Percentiles rank a stretch among this genome's conserved stretches.
These are phyloP conservation scores for Alnus rubra DNA, from an alignment of 306 rosid species.

Conservation along the genomic window DNA sequence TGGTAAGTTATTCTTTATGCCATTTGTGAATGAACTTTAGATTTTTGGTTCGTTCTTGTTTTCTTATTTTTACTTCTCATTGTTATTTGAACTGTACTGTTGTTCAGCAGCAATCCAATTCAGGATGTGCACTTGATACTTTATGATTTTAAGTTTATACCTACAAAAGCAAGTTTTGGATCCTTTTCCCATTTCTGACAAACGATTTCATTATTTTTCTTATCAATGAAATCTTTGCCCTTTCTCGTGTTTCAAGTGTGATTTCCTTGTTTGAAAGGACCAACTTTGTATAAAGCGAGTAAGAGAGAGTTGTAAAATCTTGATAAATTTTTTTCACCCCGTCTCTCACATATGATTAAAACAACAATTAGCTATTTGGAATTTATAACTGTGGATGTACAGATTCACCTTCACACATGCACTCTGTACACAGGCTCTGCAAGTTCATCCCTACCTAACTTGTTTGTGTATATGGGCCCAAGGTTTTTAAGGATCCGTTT, in stretches of 20 bases:
- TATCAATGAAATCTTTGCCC: neutral
- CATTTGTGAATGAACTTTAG: neutral
- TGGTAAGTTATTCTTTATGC: constrained; percentile 46
- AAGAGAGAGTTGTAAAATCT: neutral
- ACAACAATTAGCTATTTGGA: neutral
- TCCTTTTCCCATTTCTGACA: neutral
- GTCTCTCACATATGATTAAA: neutral
- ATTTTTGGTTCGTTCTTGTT: neutral
- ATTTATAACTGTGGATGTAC: neutral
- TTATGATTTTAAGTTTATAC: neutral
- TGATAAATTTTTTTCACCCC: neutral
- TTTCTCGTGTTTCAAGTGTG: neutral
- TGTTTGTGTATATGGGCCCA: neutral
- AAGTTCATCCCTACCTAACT: neutral
- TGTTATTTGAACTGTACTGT: neutral
- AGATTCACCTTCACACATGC: neutral
- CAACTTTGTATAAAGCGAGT: neutral
- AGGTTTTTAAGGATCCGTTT: neutral
- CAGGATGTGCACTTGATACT: neutral
- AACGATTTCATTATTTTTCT: neutral
- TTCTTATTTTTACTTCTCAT: neutral
- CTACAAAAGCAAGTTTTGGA: neutral
- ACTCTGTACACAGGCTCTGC: too few relatives aligned
- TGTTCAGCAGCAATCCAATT: neutral
- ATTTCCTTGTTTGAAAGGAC: neutral